Base-by-base conservation (phyloP, 2,329 filamentous ascomycete genomes). In the Aspergillus uvarum region DNA sequence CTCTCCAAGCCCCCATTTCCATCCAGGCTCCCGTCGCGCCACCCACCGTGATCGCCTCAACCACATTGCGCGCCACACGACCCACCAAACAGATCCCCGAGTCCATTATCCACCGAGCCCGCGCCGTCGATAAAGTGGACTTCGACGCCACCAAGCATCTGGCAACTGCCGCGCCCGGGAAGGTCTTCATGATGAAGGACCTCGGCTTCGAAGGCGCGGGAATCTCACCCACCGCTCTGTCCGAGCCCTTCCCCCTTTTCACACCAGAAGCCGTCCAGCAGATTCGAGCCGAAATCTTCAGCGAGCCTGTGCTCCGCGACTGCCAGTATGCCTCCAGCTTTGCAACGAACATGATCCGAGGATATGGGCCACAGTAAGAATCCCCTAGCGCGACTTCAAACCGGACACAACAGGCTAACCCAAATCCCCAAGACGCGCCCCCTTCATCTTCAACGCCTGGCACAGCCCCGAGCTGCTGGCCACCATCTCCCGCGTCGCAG, bases 161-260 rank as follows among this genome's bases (percentile, higher is more conserved):
- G 22, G 73, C 73, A 35, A 86, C 81, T 70, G 71, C 81, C 56
- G 69, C 79, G 2, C 80, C 82, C 3, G 74, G 77, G 11, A 78
- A 81, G 59, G 76, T 84, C 54, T 76, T 83, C 64, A 83, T 78
- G n/a, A 88, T 88, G 85, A 79, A 82, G 66, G 86, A 88, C n/a
- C 42, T 67, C 4, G 65, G 66, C 7, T 70, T 79, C 2, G 79
- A 83, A 21, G 79, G 80, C 52, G 78, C 76, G 21, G 86, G 86
- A 1, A 80, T 89, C 24, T 89, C 87, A 1, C 81, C 81, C 1
- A 77, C 84, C 51, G 87, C 86, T 2, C 85, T 86, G 51, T 85
- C 85, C 0, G 81, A 87, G 56, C 85, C 86, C 0, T 89, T 89
- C 70, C 78, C 78, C 1, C 80, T 89, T 19, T 89, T 89, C 71